Conservation (phyloP, 208 protist genomes). For the Acanthamoeba healyi region DNA sequence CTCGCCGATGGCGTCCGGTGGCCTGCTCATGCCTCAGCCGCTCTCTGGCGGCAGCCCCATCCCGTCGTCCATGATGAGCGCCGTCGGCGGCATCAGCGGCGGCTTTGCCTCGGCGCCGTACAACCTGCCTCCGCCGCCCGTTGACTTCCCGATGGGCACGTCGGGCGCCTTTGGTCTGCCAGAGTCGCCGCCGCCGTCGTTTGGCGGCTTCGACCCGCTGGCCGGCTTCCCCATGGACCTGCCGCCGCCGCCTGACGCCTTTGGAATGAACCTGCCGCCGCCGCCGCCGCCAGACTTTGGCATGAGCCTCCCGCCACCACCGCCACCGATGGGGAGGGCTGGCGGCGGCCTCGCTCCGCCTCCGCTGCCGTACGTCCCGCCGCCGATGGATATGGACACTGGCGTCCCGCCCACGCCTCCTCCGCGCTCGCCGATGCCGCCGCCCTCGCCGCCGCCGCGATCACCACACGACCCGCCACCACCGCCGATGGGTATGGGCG, state of each 20-base stretch:
- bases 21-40: neutral
- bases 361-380: too few relatives aligned
- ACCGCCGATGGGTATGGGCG: neutral
- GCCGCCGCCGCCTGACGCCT: neutral
- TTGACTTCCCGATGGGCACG: neutral
- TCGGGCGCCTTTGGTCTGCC: neutral
- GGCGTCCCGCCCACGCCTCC: neutral
- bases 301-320: too few relatives aligned
- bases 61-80: too few relatives aligned
- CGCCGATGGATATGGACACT: neutral
- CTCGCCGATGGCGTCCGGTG: neutral
- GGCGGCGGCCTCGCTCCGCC: too few relatives aligned
- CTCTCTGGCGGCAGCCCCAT: neutral
- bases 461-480: neutral
- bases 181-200: neutral
- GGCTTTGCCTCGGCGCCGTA: neutral
- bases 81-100: neutral
- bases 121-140: conserved; percentile 2
- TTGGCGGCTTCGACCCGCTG: neutral
- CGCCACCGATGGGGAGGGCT: neutral
- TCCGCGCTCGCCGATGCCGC: neutral
- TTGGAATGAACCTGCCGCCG: neutral
- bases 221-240: neutral
- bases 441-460: too few relatives aligned
- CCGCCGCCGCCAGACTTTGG: too few relatives aligned